Base-by-base conservation (phyloP, 352 stramenopile species). In the Thalassiosira oceanica region DNA sequence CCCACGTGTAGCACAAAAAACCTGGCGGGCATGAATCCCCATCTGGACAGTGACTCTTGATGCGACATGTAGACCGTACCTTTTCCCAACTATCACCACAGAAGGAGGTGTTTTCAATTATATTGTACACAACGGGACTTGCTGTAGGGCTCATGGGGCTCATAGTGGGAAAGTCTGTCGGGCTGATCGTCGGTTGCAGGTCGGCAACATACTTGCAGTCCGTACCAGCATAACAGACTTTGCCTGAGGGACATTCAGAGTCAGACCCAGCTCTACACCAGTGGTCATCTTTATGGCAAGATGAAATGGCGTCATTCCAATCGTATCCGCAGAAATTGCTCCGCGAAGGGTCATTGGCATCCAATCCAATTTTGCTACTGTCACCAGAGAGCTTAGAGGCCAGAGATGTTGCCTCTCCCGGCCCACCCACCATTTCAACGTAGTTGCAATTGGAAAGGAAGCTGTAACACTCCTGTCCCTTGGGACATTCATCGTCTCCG, bases 231-330 rank as follows among this genome's bases (percentile, higher is more conserved):
- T 50, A 76, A 24, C 65, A 76, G 39, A 48, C 10, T 36, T 61
- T 73, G 10, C 65, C 65, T 15, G 13, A 26, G 0, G 65, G 65
- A 64, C 65, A 76, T 29, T 76, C 65, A 10, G 23, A 43, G 61
- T 76, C 57, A 21, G 33, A 43, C 10, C 65, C 65, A 43, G 41
- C 55, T 16, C 41, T 48, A 39, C 65, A 76, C 65, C 65, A 76
- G 43, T 76, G 44, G 51, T 57, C 43, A 21, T 52, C 43, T 21
- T 36, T 28, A 10, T 51, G 15, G 35, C 64, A 74, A 50, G 44
- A 46, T 6, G 44, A 33, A 20, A 63, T 35, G 2, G 64, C 64
- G 52, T 74, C 55, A 21, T 74, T 67, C 64, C 64, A 74, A 37
- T 67, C 64, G 13, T 29, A 56, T 18, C 63, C 63, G 21, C 63